phyloP scores from a whole-genome alignment of 2,329 filamentous ascomycete species.

The Fusarium sp. region DNA sequence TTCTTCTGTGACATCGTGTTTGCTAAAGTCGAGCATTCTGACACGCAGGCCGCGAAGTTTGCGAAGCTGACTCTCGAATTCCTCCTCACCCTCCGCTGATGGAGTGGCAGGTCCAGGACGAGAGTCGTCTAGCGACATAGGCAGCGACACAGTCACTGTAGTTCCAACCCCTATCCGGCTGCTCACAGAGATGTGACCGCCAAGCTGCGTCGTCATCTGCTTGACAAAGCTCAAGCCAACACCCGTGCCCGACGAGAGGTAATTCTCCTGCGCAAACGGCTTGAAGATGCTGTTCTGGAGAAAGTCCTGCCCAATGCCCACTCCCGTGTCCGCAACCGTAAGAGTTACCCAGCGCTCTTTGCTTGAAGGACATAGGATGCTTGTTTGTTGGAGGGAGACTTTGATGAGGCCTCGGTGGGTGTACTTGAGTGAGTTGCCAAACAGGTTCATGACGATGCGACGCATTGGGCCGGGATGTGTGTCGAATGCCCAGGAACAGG shows the following conservation, averaged over 20 bases:
- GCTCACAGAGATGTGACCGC: conserved; percentile 69
- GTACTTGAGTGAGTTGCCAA: conserved; percentile 73
- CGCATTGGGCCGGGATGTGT: conserved; percentile 63
- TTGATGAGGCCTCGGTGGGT: conserved; percentile 54
- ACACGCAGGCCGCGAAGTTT: conserved; percentile 49
- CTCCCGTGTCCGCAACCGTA: conserved; percentile 72
- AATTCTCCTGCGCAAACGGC: conserved; percentile 74
- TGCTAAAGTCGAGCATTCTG: conserved; percentile 5
- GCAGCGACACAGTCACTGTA: conserved; percentile 49
- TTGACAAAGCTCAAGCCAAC: conserved; percentile 75
- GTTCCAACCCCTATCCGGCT: conserved; percentile 55
- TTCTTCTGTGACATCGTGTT: neutral
- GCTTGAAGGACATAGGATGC: neutral
- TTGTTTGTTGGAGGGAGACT: conserved; percentile 43
- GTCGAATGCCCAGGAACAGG: conserved; percentile 62
- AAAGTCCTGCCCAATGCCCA: conserved; percentile 73
- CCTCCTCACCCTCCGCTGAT: conserved; percentile 34
- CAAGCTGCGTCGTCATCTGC: conserved; percentile 67
- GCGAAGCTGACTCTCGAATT: conserved; percentile 44
- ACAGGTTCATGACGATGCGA: conserved; percentile 71
- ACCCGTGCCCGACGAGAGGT: conserved; percentile 69
- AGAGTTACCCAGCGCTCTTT: conserved; percentile 47
- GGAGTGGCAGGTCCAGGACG: neutral
- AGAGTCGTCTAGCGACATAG: conserved; percentile 32
- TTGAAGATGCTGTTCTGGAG: conserved; percentile 70